These are phyloP conservation scores for Omphalotus guepiniiformis DNA, from an alignment of 768 basidiomycete species.

Conservation along the genomic window DNA sequence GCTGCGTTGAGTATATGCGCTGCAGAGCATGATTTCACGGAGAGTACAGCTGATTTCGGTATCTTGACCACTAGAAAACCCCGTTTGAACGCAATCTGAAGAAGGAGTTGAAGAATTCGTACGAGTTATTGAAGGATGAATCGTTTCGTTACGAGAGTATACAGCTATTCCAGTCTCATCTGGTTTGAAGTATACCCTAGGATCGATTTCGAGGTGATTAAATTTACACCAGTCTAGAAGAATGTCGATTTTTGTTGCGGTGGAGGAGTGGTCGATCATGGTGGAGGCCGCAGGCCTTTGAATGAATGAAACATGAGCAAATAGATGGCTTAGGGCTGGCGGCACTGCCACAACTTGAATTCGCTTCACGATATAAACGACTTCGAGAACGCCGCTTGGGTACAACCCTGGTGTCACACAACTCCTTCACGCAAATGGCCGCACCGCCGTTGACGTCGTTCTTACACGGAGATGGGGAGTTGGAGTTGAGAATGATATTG, in stretches of 20 bases:
- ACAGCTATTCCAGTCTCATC: constrained; percentile 31
- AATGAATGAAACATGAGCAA: no score
- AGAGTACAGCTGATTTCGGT: constrained; percentile 59
- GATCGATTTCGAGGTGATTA: constrained; percentile 44
- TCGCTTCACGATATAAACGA: constrained; percentile 86
- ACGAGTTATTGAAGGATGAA: constrained; percentile 32
- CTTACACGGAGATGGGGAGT: constrained; percentile 46
- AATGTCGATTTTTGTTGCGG: constrained; percentile 17
- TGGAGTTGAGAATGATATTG: constrained; percentile 67
- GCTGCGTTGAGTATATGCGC: constrained; percentile 37
- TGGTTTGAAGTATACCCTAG: constrained; percentile 32
- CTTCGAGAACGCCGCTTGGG: constrained; percentile 88
- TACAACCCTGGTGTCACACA: constrained; percentile 68
- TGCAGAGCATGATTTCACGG: constrained; percentile 51
- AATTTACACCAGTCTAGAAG: constrained; percentile 47
- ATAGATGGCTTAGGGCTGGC: no score
- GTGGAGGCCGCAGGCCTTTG: no score
- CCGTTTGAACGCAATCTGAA: background rate
- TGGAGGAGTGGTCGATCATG: no score
- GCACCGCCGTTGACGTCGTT: constrained; percentile 52
- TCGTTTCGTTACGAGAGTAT: constrained; percentile 23
- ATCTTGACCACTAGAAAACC: constrained; percentile 53
- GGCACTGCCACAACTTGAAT: no score
- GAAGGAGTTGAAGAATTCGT: background rate
- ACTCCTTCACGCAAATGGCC: constrained; percentile 34